Percentiles rank a stretch among this genome's conserved stretches.
Conservation (phyloP, 2,329 filamentous ascomycete genomes). For the Apiospora koreana region DNA sequence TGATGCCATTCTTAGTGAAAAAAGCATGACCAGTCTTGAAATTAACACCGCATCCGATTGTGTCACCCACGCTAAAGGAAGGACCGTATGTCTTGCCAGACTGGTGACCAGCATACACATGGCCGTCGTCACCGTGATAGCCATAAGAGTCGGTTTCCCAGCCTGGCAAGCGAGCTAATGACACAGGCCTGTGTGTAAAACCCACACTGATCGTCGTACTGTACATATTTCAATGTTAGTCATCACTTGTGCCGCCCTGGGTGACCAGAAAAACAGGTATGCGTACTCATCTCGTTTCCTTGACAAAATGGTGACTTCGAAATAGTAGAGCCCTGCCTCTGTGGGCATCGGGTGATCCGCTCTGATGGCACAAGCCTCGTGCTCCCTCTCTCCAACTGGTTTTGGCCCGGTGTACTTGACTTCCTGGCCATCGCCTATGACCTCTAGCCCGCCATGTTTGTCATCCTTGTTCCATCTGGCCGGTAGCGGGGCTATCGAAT, state of each 20-base stretch:
- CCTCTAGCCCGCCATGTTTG: slow-evolving; percentile 71
- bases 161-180: slow-evolving; percentile 59
- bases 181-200: slow-evolving; percentile 56
- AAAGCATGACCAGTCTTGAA: slow-evolving; percentile 66
- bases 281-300: slow-evolving; percentile 58
- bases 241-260: slow-evolving; percentile 5
- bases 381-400: slow-evolving; percentile 52
- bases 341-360: slow-evolving; percentile 84
- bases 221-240: slow-evolving; percentile 18
- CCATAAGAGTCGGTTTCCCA: slow-evolving; percentile 71
- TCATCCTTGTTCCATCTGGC: slow-evolving; percentile 81
- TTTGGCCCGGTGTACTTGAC: slow-evolving; percentile 59
- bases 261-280: background rate
- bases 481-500: slow-evolving; percentile 67
- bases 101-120: slow-evolving; percentile 58
- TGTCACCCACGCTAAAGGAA: slow-evolving; percentile 56
- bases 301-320: slow-evolving; percentile 63
- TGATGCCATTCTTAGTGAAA: slow-evolving; percentile 66
- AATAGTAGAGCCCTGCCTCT: slow-evolving; percentile 94
- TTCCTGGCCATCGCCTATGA: slow-evolving; percentile 72
- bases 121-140: slow-evolving; percentile 69
- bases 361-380: slow-evolving; percentile 81
- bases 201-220: slow-evolving; percentile 65
- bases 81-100: slow-evolving; percentile 59
- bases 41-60: slow-evolving; percentile 67